Evolutionary conservation across 257 asterid species (phyloP), one percentile per base, ranked within the genome.

Genomic region (Scutellaria baicalensis): DNA sequence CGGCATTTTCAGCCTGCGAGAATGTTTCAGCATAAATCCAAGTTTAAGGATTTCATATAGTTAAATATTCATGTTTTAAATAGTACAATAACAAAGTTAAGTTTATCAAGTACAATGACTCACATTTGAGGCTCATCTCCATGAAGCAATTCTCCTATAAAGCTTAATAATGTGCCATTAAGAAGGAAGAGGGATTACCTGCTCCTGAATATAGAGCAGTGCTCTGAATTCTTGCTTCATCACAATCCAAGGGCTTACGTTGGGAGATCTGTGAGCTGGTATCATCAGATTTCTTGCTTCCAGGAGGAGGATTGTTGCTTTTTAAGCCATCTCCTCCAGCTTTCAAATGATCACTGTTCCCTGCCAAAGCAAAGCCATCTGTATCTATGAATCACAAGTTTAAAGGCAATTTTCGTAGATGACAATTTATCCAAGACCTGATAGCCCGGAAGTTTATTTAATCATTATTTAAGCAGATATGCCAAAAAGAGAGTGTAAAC

Each of bases 191-290:
- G 39, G 23, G 47, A 31, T 27, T 78, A 85, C 88, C 90, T 76
- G 84, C 79, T 85, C 90, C 77, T 76, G 81, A 60, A 58, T 17
- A 95, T 91, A 93, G 76, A 87, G 95, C 67, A 70, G 75, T 17
- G 90, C 85, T 78, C 90, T 78, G 49, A 85, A 85, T 69, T 85
- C 90, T 83, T 88, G 82, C 90, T n/a, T n/a, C n/a, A n/a, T n/a
- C n/a, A n/a, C 90, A 85, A 70, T 85, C 84, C 75, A 85, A 81
- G 50, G 95, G 91, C 70, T 91, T 87, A 59, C 20, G 79, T 36
- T 76, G 82, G 52, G 89, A 45, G 59, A 82, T 84, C 61, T 75
- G 85, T 14, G 87, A 71, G 70, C 83, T 75, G 60, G 77, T 43
- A 59, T 85, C 82, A 44, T 84, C 80, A 23, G 89, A 78, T 77